Evolutionary conservation across 2,329 filamentous ascomycete species (phyloP).

Genomic region (Aspergillus floridensis): DNA sequence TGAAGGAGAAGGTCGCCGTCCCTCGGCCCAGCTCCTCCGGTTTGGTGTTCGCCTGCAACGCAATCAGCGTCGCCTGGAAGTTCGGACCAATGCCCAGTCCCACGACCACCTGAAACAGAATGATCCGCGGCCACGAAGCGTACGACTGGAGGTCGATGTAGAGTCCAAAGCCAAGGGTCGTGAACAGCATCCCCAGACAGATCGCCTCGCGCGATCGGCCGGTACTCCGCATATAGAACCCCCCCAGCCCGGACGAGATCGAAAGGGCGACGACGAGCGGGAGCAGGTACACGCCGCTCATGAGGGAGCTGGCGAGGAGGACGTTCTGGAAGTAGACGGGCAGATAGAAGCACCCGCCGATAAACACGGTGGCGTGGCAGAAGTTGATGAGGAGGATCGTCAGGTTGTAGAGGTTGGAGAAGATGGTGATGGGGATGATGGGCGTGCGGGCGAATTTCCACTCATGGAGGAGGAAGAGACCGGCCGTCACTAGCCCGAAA

Average conservation of each 20-base stretch:
- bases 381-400: slow-evolving; percentile 62
- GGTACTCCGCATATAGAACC: slow-evolving; percentile 66
- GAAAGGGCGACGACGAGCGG: slow-evolving; percentile 63
- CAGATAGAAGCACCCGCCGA: slow-evolving; percentile 68
- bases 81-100: slow-evolving; percentile 12
- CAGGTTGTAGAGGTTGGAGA: slow-evolving; percentile 59
- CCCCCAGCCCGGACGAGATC: slow-evolving; percentile 54
- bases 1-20: background rate
- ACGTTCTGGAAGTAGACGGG: slow-evolving; percentile 74
- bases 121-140: slow-evolving; percentile 39
- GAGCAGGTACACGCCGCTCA: slow-evolving; percentile 66
- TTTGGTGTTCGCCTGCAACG: background rate
- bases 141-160: slow-evolving; percentile 50
- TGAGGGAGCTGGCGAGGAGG: slow-evolving; percentile 59
- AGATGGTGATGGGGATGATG: slow-evolving; percentile 68
- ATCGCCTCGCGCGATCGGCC: slow-evolving; percentile 59
- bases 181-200: slow-evolving; percentile 52
- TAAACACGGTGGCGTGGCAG: slow-evolving; percentile 67
- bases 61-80: slow-evolving; percentile 19
- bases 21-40: background rate
- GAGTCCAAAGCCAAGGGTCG: slow-evolving; percentile 59
- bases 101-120: slow-evolving; percentile 30
- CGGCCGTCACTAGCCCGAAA: slow-evolving; percentile 62
- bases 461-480: slow-evolving; percentile 68
- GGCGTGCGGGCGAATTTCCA: slow-evolving; percentile 68